Evolutionary conservation across 331 rosid genomes (phyloP).

Genomic region (Arachis monticola): DNA sequence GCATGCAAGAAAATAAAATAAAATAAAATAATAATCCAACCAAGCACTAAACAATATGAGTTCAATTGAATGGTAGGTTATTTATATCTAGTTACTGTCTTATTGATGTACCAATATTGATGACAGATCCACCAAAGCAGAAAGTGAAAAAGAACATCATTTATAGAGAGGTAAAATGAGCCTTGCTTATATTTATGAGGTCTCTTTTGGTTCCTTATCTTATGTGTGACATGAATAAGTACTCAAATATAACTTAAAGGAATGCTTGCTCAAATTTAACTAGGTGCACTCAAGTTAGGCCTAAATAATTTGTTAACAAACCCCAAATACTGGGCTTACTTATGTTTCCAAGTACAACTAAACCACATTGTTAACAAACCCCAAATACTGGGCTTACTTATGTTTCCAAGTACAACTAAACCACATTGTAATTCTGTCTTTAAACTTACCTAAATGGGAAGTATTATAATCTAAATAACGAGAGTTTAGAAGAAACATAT

Average conservation of each 20-base stretch:
- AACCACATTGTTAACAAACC: too few relatives aligned
- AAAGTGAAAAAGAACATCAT: neutral
- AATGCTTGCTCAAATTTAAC: conserved; percentile 27
- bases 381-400: too few relatives aligned
- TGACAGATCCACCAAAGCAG: neutral
- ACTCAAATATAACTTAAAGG: conserved; percentile 15
- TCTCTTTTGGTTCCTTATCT: conserved; percentile 4
- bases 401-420: conserved; percentile 32
- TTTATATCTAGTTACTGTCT: conserved; percentile 12
- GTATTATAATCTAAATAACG: neutral
- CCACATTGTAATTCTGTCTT: conserved; percentile 20
- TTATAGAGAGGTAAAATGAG: conserved; percentile 2
- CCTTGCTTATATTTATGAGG: neutral
- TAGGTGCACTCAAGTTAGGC: conserved; percentile 19
- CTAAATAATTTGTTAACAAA: conserved; percentile 23
- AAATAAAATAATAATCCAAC: neutral
- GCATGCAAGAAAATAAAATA: conserved; percentile 6
- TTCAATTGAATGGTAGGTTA: conserved; percentile 16
- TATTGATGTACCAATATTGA: conserved; percentile 2
- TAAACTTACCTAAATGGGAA: conserved; percentile 14
- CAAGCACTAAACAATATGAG: conserved; percentile 8
- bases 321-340: conserved; percentile 13
- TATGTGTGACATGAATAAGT: conserved; percentile 6
- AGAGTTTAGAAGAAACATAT: conserved; percentile 8
- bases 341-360: too few relatives aligned